A percentile compares a stretch with the other conserved stretches of the same genome.
These are phyloP conservation scores for Penicillium canariense DNA, from an alignment of 495 filamentous ascomycete species.

Conservation along the genomic window DNA sequence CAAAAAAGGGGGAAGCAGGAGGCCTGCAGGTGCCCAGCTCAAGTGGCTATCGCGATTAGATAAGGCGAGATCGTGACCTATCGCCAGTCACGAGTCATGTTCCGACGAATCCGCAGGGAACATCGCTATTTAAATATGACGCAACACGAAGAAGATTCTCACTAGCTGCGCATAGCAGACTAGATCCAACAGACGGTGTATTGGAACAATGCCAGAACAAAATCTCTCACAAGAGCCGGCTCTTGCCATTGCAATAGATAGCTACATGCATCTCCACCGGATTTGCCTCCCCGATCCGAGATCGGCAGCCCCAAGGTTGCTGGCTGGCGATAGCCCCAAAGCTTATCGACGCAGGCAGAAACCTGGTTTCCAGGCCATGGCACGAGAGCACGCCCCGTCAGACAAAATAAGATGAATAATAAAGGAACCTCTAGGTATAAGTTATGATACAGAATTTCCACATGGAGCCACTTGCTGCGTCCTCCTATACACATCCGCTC, in stretches of 20 bases:
- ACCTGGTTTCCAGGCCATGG: conserved; percentile 2
- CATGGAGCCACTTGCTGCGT: too few species aligned
- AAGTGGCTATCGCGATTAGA: conserved; percentile 25
- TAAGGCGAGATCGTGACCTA: conserved; percentile 23
- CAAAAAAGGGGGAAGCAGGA: background rate
- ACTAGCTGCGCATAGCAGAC: too few species aligned
- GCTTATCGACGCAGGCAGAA: conserved; percentile 15
- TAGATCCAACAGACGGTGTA: background rate
- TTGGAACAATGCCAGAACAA: background rate
- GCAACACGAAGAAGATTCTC: too few species aligned
- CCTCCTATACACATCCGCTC: background rate
- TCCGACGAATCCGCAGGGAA: background rate
- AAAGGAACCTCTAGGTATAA: too few species aligned
- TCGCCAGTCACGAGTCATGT: conserved; percentile 3
- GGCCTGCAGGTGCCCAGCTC: conserved; percentile 12
- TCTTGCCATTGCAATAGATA: background rate
- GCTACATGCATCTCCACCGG: background rate
- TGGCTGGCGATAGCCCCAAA: conserved; percentile 12
- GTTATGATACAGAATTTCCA: too few species aligned
- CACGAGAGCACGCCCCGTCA: too few species aligned
- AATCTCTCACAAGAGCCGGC: too few species aligned
- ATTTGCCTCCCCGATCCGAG: conserved; percentile 8
- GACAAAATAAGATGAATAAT: too few species aligned
- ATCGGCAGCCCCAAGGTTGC: conserved; percentile 11
- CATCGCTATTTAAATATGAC: too few species aligned